Conservation (phyloP, 75 land plant genomes). For the Pinus tabuliformis region DNA sequence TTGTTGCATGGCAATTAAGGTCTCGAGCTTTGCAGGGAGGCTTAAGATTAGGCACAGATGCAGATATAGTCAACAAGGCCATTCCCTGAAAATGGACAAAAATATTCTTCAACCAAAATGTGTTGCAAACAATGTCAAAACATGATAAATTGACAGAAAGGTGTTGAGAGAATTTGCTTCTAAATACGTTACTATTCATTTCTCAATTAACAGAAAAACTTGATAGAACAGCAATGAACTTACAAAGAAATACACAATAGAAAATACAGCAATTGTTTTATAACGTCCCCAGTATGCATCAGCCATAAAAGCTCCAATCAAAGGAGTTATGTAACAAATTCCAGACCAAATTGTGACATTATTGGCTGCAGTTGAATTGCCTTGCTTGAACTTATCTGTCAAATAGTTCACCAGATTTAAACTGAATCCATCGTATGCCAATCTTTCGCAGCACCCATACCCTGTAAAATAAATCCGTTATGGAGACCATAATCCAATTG, state of each 20-base stretch:
- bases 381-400: conserved; percentile 57
- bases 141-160: no score
- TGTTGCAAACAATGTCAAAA: no score
- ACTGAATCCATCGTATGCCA: conserved; percentile 41
- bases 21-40: conserved; percentile 44
- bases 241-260: conserved; percentile 77
- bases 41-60: conserved; percentile 50
- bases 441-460: conserved; percentile 33
- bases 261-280: conserved; percentile 79
- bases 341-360: conserved; percentile 91
- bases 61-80: conserved; percentile 70
- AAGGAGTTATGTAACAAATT: conserved; percentile 79
- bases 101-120: neutral
- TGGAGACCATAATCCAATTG: no score
- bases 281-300: conserved; percentile 96
- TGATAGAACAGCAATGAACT: conserved; percentile 1
- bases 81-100: conserved; percentile 48
- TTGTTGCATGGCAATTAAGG: conserved; percentile 33
- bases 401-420: conserved; percentile 66
- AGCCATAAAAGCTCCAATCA: conserved; percentile 86
- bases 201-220: no score
- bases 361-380: conserved; percentile 77
- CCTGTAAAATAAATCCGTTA: neutral
- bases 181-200: no score
- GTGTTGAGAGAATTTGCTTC: no score